phyloP scores from a whole-genome alignment of 495 filamentous ascomycete genomes.

The Neurospora sp. region DNA sequence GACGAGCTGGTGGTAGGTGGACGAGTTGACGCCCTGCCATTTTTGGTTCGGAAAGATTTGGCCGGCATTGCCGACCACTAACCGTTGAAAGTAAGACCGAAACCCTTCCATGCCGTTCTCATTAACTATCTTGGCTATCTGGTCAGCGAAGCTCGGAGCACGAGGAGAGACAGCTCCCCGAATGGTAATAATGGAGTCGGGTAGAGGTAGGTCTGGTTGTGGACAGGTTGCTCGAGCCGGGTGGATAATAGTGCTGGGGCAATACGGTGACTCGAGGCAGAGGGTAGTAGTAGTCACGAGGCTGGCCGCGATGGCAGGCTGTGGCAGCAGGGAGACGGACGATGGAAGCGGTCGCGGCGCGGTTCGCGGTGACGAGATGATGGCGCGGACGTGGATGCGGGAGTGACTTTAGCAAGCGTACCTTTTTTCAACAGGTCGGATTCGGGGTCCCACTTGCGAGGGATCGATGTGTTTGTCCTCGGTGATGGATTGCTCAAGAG shows the following conservation, averaged over 20 bases:
- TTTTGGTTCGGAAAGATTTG: conserved; percentile 60
- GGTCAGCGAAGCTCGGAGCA: conserved; percentile 5
- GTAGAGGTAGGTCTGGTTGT: background rate
- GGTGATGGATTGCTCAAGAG: conserved; percentile 79
- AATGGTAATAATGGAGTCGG: background rate
- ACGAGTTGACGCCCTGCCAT: conserved; percentile 45
- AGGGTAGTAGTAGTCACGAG: background rate
- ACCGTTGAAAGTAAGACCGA: conserved; percentile 80
- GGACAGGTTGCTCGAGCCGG: background rate
- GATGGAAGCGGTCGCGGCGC: background rate
- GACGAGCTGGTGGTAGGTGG: conserved; percentile 71
- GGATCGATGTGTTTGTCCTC: conserved; percentile 67
- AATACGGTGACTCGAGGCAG: background rate
- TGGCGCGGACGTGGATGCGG: background rate
- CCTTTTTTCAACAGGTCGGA: conserved; percentile 82
- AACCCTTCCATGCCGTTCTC: conserved; percentile 97
- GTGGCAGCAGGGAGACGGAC: background rate
- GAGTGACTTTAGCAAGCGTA: conserved; percentile 30
- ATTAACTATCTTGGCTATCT: conserved; percentile 60
- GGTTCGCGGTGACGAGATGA: background rate
- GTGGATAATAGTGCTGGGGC: background rate
- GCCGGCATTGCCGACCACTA: conserved; percentile 72
- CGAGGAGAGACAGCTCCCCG: background rate
- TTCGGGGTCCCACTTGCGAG: conserved; percentile 88
- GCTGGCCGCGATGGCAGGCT: background rate